Percentiles rank a stretch among this genome's conserved stretches.
Evolutionary conservation across 1,284 basidiomycete species (phyloP).

Genomic region (Cutaneotrichosporon sp.): DNA sequence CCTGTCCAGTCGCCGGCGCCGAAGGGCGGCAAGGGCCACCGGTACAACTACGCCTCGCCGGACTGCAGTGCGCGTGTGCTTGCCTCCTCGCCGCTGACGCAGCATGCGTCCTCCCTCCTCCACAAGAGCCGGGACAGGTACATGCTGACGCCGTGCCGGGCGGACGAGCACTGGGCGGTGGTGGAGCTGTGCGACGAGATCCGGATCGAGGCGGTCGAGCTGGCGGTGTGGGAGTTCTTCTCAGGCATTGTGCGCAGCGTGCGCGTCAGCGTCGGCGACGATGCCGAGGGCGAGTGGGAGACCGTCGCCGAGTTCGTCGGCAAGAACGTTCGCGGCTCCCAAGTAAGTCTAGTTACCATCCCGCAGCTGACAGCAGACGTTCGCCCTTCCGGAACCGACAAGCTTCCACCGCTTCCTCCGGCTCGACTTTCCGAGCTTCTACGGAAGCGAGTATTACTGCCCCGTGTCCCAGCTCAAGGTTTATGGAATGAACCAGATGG

Average conservation of each 20-base stretch:
- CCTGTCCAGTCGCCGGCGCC: neutral
- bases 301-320: constrained; percentile 68
- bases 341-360: constrained; percentile 56
- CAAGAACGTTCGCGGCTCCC: constrained; percentile 85
- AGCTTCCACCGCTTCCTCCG: constrained; percentile 91
- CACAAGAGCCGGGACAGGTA: constrained; percentile 89
- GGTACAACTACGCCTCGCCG: constrained; percentile 89
- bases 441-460: constrained; percentile 94
- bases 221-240: constrained; percentile 98
- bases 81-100: constrained; percentile 71
- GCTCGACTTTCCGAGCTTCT: constrained; percentile 90
- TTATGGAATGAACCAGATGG: constrained; percentile 93
- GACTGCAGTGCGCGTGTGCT: constrained; percentile 94
- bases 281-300: constrained; percentile 48
- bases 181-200: constrained; percentile 98
- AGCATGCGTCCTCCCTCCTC: constrained; percentile 77
- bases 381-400: constrained; percentile 56
- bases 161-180: constrained; percentile 72
- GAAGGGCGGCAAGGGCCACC: constrained; percentile 42
- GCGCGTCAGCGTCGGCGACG: constrained; percentile 75
- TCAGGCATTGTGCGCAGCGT: constrained; percentile 94
- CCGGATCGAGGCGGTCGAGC: constrained; percentile 87
- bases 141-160: constrained; percentile 90
- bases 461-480: constrained; percentile 88
- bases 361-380: constrained; percentile 58